Evolutionary conservation across 495 filamentous ascomycete genomes (phyloP).

Genomic region (Annulohypoxylon bovei): DNA sequence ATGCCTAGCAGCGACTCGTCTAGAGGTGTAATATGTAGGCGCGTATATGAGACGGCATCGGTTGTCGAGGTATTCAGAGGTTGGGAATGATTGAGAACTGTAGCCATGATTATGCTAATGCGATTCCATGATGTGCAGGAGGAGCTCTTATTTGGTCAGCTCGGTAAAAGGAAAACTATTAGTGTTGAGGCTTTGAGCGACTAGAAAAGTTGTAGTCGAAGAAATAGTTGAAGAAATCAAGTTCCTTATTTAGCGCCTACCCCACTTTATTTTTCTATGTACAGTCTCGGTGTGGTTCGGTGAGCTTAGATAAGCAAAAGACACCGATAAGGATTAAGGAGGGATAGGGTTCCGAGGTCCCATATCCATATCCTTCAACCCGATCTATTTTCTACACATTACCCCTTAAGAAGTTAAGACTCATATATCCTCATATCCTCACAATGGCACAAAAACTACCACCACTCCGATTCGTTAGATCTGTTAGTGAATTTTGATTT

Average conservation of each 20-base stretch:
- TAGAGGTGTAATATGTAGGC: slow-evolving; percentile 89
- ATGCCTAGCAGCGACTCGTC: slow-evolving; percentile 73
- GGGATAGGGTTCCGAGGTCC: no score
- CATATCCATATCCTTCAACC: slow-evolving; percentile 3
- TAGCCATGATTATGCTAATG: slow-evolving; percentile 27
- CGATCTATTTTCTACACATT: not conserved
- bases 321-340: not conserved
- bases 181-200: slow-evolving; percentile 11
- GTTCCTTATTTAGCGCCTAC: not conserved
- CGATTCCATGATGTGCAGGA: slow-evolving; percentile 15
- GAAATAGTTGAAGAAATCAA: not conserved
- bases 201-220: slow-evolving; percentile 23
- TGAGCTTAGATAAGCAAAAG: not conserved
- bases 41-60: slow-evolving; percentile 51
- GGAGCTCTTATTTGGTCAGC: slow-evolving; percentile 1
- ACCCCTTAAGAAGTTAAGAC: no score
- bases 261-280: slow-evolving; percentile 13
- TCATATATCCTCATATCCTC: no score
- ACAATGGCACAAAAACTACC: slow-evolving; percentile 48
- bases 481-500: slow-evolving; percentile 41
- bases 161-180: slow-evolving; percentile 2
- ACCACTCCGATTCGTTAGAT: slow-evolving; percentile 52
- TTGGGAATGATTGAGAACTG: slow-evolving; percentile 19
- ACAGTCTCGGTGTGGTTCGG: not conserved
- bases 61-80: slow-evolving; percentile 7